phyloP scores from a whole-genome alignment of 2,329 filamentous ascomycete species.

The Penicillium polonicum region DNA sequence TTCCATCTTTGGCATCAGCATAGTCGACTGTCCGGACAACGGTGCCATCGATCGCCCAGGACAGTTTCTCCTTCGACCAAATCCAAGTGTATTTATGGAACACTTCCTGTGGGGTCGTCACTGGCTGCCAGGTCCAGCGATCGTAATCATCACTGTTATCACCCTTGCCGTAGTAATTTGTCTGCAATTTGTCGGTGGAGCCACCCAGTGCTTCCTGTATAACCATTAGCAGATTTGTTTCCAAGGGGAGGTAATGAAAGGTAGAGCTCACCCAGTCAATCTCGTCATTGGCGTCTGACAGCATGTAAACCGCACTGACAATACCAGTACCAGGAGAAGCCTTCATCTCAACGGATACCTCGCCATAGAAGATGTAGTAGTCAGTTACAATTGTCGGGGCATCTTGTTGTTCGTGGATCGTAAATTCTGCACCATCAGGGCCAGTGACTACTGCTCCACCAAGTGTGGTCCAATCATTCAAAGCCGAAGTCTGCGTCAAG shows the following conservation, averaged over 20 bases:
- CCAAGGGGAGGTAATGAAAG: not conserved
- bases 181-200: not conserved
- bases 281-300: not conserved
- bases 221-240: not conserved
- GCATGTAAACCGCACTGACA: not conserved
- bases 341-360: slow-evolving; percentile 1
- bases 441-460: not conserved
- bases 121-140: not conserved
- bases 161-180: not conserved
- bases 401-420: not conserved
- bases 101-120: not conserved
- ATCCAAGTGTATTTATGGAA: not conserved
- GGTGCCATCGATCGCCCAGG: not conserved
- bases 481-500: not conserved
- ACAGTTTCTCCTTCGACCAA: not conserved
- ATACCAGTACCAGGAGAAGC: not conserved
- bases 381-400: not conserved
- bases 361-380: slow-evolving; percentile 1
- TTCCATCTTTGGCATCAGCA: not conserved
- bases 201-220: not conserved
- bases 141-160: not conserved
- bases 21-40: not conserved
- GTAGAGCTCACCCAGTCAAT: not conserved
- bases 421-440: not conserved
- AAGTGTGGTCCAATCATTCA: not conserved